Evolutionary conservation across 2,329 filamentous ascomycete genomes (phyloP).

Genomic region (Thermomyces lanuginosus): DNA sequence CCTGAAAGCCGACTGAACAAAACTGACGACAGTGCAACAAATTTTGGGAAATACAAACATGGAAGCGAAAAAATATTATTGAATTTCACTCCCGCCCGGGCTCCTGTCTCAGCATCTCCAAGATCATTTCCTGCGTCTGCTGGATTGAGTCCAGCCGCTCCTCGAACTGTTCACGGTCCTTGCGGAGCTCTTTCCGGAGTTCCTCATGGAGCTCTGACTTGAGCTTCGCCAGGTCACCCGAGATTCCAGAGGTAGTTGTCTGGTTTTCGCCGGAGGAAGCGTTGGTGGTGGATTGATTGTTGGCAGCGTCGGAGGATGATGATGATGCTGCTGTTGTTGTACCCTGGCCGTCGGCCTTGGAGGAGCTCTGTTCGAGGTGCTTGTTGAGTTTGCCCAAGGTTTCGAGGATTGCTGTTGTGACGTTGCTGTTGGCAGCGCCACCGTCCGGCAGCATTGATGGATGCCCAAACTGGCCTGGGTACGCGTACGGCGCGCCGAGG

Average conservation of each 20-base stretch:
- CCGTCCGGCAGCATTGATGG: too few relatives aligned
- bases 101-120: constrained; percentile 24
- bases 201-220: constrained; percentile 18
- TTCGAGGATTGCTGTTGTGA: constrained; percentile 21
- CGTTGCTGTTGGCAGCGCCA: constrained; percentile 10
- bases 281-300: not conserved
- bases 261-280: not conserved
- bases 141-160: constrained; percentile 24
- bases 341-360: constrained; percentile 9
- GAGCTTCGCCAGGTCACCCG: constrained; percentile 14
- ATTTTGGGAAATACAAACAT: not conserved
- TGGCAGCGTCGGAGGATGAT: constrained; percentile 12
- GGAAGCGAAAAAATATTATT: not conserved
- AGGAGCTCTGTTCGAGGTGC: constrained; percentile 14
- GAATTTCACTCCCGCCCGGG: constrained; percentile 6
- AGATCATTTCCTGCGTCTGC: constrained; percentile 25
- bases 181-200: constrained; percentile 18
- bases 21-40: too few relatives aligned
- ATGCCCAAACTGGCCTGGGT: constrained; percentile 3
- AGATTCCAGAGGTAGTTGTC: constrained; percentile 10
- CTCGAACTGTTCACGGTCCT: constrained; percentile 17
- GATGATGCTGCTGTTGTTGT: constrained; percentile 5
- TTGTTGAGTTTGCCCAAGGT: constrained; percentile 23
- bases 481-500: not conserved
- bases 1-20: too few relatives aligned